These are phyloP conservation scores for Bryoerythrophyllum caledonicum DNA, from an alignment of 225 moss, liverwort and hornwort genomes.

Conservation along the genomic window DNA sequence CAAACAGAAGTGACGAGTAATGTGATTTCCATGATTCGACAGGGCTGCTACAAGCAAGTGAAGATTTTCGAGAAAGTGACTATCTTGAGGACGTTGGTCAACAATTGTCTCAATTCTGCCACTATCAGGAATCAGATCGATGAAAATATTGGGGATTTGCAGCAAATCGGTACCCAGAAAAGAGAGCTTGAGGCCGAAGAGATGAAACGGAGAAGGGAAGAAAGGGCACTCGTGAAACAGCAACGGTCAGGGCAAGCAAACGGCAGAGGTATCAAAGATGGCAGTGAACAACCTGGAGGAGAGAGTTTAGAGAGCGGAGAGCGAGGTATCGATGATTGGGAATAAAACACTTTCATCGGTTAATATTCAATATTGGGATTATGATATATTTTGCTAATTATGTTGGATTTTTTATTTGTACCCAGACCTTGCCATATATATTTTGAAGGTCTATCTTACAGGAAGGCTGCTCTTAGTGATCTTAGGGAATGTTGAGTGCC, in stretches of 20 bases:
- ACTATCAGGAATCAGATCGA: constrained; percentile 85
- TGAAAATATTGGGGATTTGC: constrained; percentile 84
- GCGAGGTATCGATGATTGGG: constrained; percentile 40
- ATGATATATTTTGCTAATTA: not conserved
- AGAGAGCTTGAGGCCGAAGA: constrained; percentile 78
- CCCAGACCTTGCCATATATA: no score
- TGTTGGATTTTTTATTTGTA: not conserved
- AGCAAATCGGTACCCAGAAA: constrained; percentile 70
- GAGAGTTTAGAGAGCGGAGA: constrained; percentile 45
- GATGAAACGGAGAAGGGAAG: constrained; percentile 73
- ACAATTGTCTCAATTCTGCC: constrained; percentile 65
- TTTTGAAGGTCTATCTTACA: constrained; percentile 22
- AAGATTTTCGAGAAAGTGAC: constrained; percentile 67
- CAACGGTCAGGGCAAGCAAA: constrained; percentile 48
- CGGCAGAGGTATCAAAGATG: constrained; percentile 37
- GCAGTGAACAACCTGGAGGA: no score
- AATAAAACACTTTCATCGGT: constrained; percentile 9
- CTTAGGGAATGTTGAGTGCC: no score
- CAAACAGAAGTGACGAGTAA: constrained; percentile 54
- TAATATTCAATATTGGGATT: no score
- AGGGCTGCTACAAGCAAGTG: constrained; percentile 76
- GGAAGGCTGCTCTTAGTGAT: no score
- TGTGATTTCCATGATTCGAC: constrained; percentile 72
- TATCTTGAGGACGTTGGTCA: constrained; percentile 76
- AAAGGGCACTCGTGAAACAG: constrained; percentile 56